phyloP scores from a whole-genome alignment of 306 rosid species.

The Castanopsis chinensis region DNA sequence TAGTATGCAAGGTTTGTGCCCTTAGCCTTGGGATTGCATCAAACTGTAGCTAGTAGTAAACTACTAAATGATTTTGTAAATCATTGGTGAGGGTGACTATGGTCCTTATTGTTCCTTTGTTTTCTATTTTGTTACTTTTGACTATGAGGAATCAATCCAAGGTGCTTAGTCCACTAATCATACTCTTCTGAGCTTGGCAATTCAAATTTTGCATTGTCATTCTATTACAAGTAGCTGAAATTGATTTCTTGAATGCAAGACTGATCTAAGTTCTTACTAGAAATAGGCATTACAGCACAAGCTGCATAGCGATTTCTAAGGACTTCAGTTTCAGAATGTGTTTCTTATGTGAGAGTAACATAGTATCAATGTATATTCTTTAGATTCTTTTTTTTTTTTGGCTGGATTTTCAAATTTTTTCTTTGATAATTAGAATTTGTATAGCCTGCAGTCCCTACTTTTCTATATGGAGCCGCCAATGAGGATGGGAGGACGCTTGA shows the following conservation, averaged over 20 bases:
- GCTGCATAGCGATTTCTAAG: neutral
- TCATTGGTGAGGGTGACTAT: neutral
- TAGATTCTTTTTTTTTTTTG: neutral
- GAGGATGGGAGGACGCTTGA: conserved; percentile 72
- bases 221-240: neutral
- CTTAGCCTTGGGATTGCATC: neutral
- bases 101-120: neutral
- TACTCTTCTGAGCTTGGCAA: neutral
- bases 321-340: neutral
- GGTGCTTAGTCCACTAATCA: neutral
- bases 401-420: conserved; percentile 1
- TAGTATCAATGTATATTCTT: conserved; percentile 11
- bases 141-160: neutral
- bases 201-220: neutral
- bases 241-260: neutral
- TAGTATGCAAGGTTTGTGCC: conserved; percentile 69
- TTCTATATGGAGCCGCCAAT: conserved; percentile 81
- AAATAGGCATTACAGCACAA: neutral
- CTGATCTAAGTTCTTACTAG: neutral
- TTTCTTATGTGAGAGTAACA: neutral
- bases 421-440: conserved; percentile 23
- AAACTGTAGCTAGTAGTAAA: neutral
- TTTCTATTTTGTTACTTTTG: neutral
- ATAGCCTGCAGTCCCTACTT: conserved; percentile 66
- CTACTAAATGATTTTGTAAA: neutral